phyloP scores from a whole-genome alignment of 768 basidiomycete species.

The Tricholoma bakamatsutake region DNA sequence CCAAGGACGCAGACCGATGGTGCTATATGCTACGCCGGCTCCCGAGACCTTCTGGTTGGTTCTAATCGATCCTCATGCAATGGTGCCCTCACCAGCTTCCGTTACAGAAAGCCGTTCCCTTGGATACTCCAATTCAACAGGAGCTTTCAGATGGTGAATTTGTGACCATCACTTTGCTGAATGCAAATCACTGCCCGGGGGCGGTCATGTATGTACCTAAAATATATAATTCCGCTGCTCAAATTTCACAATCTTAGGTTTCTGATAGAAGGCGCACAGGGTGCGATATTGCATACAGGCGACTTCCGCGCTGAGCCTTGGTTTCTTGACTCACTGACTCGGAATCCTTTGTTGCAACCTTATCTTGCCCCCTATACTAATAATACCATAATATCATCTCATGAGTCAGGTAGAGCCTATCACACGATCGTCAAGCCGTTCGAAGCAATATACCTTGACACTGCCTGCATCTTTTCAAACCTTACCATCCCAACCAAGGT shows the following conservation, averaged over 20 bases:
- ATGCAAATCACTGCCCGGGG: conserved; percentile 95
- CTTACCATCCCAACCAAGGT: conserved; percentile 59
- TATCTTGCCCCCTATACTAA: conserved; percentile 52
- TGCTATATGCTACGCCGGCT: conserved; percentile 39
- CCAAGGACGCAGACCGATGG: conserved; percentile 44
- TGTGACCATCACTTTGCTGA: conserved; percentile 74
- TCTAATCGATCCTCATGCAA: background rate
- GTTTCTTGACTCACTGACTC: conserved; percentile 61
- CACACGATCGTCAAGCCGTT: conserved; percentile 36
- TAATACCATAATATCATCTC: conserved; percentile 2
- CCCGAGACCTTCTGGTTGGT: conserved; percentile 66
- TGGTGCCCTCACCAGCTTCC: background rate
- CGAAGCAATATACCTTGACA: conserved; percentile 82
- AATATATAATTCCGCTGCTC: background rate
- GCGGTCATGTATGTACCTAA: conserved; percentile 69
- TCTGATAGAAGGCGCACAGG: conserved; percentile 64
- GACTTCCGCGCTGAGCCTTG: conserved; percentile 87
- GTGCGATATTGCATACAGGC: conserved; percentile 85
- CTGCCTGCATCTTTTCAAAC: conserved; percentile 54
- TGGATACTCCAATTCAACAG: conserved; percentile 59
- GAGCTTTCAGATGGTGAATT: conserved; percentile 49
- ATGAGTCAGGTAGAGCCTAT: background rate
- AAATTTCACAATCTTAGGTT: conserved; percentile 48
- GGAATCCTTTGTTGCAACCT: conserved; percentile 66
- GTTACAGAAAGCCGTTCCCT: conserved; percentile 47